Evolutionary conservation across 2,329 filamentous ascomycete genomes (phyloP), one percentile per base, ranked within the genome.

Genomic region (Ophiocordyceps camponoti-rufipedis): DNA sequence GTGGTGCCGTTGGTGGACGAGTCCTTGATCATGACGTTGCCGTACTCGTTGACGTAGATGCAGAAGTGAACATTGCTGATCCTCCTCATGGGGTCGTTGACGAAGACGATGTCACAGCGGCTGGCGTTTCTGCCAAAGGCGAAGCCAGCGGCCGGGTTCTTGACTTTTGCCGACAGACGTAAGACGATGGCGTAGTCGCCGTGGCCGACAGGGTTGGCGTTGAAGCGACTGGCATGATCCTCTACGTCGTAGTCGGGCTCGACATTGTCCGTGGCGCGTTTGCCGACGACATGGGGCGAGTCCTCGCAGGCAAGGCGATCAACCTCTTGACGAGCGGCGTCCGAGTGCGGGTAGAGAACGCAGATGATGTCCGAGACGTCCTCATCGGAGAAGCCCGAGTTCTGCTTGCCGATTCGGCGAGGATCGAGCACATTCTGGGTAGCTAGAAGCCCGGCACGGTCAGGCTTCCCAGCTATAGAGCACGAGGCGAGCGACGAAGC

Each of bases 11-110:
- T 98, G n/a, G 87, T 95, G 0, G 91, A 96, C 58, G 80, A 75
- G 57, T 98, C 91, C 60, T 94, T 81, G 12, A 96, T 68, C 86
- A 98, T 94, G 51, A 95, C 72, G 47, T 84, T 80, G 28, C 83
- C 85, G 50, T 85, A 77, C n/a, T 78, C 69, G 54, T 93, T 98
- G 54, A 94, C 71, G 57, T 82, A 94, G 49, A 98, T 94, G 45
- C 86, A 81, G 59, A 96, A 98, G 59, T 98, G 91, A n/a, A 83
- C 72, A 58, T 96, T 95, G 67, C 89, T 96, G 48, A 98, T 74
- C 41, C 84, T 75, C 58, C 76, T 82, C 45, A 75, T 67, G 1
- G 74, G 73, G 52, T 89, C 82, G 50, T 79, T 70, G 33, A 66
- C 61, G 43, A 85, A 76, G 53, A 74, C 73, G 42, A 88, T 64